Conservation (phyloP, 148 eudicot genomes). For the Rhododendron griersonianum region DNA sequence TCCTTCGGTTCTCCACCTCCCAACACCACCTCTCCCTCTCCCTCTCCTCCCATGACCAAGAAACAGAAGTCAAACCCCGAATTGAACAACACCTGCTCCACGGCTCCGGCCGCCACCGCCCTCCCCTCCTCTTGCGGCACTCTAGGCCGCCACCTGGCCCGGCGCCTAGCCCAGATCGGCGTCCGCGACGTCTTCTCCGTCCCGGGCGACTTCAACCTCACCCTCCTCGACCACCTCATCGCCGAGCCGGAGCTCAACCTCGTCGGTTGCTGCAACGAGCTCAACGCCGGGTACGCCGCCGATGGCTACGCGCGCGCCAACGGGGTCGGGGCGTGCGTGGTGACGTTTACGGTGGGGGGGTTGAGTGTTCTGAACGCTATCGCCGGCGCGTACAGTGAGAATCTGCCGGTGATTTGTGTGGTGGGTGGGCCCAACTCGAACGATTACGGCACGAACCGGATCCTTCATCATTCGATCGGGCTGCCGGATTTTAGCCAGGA, state of each 20-base stretch:
- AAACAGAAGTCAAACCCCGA: neutral
- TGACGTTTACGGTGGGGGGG: slow-evolving; percentile 82
- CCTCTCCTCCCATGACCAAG: neutral
- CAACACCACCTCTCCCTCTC: neutral
- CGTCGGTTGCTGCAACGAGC: slow-evolving; percentile 84
- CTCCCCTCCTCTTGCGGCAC: slow-evolving; percentile 28
- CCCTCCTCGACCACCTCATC: slow-evolving; percentile 58
- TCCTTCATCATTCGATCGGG: slow-evolving; percentile 75
- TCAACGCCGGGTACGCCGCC: slow-evolving; percentile 86
- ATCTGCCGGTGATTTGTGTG: slow-evolving; percentile 68
- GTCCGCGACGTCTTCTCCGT: slow-evolving; percentile 66
- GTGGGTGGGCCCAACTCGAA: slow-evolving; percentile 88
- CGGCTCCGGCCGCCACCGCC: neutral
- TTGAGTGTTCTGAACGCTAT: slow-evolving; percentile 66
- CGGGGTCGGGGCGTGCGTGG: slow-evolving; percentile 81
- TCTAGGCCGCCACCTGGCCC: slow-evolving; percentile 59
- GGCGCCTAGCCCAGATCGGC: slow-evolving; percentile 64
- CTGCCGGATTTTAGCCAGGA: slow-evolving; percentile 74
- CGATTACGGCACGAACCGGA: slow-evolving; percentile 61
- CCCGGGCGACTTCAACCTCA: slow-evolving; percentile 74
- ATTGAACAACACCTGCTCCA: slow-evolving; percentile 4
- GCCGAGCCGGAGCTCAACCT: slow-evolving; percentile 55
- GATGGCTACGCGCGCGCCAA: slow-evolving; percentile 79
- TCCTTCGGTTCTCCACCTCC: neutral
- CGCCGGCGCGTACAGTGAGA: slow-evolving; percentile 83